These are phyloP conservation scores for Candida nanaspora DNA, from an alignment of 805 yeast species.

Conservation along the genomic window DNA sequence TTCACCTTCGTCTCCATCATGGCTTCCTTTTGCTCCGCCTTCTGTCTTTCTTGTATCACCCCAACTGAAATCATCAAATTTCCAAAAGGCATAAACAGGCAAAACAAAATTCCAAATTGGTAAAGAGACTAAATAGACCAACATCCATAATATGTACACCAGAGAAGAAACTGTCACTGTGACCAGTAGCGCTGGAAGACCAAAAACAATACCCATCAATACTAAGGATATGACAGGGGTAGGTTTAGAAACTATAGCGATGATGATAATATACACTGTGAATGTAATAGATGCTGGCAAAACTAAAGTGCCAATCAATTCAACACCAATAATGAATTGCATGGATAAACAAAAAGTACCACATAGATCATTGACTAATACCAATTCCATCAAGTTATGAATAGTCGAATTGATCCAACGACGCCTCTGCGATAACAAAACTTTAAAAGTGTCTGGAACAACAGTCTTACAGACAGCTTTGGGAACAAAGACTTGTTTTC, in stretches of 20 bases:
- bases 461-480: constrained; percentile 89
- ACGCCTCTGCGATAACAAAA: constrained; percentile 84
- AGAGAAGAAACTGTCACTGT: constrained; percentile 72
- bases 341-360: constrained; percentile 93
- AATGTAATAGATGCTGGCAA: constrained; percentile 83
- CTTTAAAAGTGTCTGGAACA: constrained; percentile 77
- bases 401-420: constrained; percentile 96
- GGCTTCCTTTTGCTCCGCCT: constrained; percentile 61
- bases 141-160: constrained; percentile 72
- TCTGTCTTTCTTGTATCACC: constrained; percentile 86
- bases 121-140: constrained; percentile 67
- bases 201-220: constrained; percentile 71
- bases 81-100: constrained; percentile 88
- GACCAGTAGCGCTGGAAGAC: constrained; percentile 77
- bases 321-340: constrained; percentile 85
- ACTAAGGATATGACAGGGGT: constrained; percentile 74
- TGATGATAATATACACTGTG: constrained; percentile 70
- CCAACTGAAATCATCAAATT: constrained; percentile 94
- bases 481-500: constrained; percentile 80
- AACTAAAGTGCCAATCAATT: constrained; percentile 79
- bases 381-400: constrained; percentile 84
- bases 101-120: constrained; percentile 93
- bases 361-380: constrained; percentile 77
- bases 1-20: constrained; percentile 67
- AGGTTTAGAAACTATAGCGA: constrained; percentile 64